Evolutionary conservation across 177 flowering plant genomes (phyloP), one percentile per base, ranked within the genome.

Genomic region (Vitis hybrid): DNA sequence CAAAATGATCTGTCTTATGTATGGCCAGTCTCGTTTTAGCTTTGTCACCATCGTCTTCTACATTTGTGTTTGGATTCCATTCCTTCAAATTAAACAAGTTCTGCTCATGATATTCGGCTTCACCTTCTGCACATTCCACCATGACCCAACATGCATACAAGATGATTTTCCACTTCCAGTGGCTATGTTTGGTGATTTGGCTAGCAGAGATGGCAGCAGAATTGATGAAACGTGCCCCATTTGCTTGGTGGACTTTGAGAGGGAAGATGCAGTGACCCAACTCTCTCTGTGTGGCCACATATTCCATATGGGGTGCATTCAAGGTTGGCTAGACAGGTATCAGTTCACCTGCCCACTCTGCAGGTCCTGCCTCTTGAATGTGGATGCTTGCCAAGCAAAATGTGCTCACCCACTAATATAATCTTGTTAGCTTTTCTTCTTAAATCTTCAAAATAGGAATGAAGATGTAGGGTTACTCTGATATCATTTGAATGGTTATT

Each of bases 271-370:
- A 26, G 88, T 83, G 70, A 81, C 80, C 76, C 59, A 81, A 52
- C 62, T 83, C 0, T 16, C 57, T 1, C 73, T 65, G 13, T 81
- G 88, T 22, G 64, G 78, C 39, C 88, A 85, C 55, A 63, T 83
- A 5, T 85, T 85, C 69, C 88, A 85, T 58, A 8, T 51, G 62
- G 53, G 59, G 0, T 85, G 88, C 67, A 85, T 85, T 18, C 74
- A 76, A 9, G 65, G 64, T 48, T 83, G 88, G 88, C 51, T 81
- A 1, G 68, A 79, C 2, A 61, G 72, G 16, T 20, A 60, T 22
- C 83, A 78, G 16, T 81, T 83, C 71, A 83, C 88, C 3, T 85
- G 88, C 69, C 88, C 86, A 9, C 79, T 85, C n/a, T 85, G 86
- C 63, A 76, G 88, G 69, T 53, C 83, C 2, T 65, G 49, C 14